Conservation (phyloP, 345 rosid genomes). For the Bruguiera sexangula region DNA sequence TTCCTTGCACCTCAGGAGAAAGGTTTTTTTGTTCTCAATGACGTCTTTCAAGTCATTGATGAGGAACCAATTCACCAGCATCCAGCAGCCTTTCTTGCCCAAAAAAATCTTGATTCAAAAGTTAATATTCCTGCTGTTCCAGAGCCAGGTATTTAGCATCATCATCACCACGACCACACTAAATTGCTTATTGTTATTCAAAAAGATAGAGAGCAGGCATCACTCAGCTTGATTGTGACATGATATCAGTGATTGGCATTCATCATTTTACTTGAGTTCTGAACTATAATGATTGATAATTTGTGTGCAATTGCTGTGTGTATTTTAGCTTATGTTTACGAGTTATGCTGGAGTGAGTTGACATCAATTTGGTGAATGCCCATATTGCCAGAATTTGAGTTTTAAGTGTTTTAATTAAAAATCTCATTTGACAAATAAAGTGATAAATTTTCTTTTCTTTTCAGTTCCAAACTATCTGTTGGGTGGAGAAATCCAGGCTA, state of each 20-base stretch:
- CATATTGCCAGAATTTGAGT: neutral
- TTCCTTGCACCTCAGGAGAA: conserved; percentile 34
- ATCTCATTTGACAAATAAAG: neutral
- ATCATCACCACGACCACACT: no score
- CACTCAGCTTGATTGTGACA: no score
- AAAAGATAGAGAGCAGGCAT: no score
- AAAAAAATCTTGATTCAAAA: conserved; percentile 38
- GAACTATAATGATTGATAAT: no score
- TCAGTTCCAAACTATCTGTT: conserved; percentile 49
- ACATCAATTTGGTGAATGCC: neutral
- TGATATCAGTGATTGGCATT: no score
- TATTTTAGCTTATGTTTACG: neutral
- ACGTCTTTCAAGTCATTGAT: conserved; percentile 29
- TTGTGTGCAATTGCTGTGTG: neutral
- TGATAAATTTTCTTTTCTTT: conserved; percentile 6
- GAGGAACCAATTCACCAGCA: conserved; percentile 24
- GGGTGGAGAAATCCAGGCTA: conserved; percentile 45
- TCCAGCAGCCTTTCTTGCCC: conserved; percentile 43
- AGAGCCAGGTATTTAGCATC: conserved; percentile 42
- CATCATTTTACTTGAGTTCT: neutral
- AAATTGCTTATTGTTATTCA: neutral
- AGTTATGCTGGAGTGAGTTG: neutral
- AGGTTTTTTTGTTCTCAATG: conserved; percentile 34
- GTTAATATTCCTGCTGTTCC: conserved; percentile 31
- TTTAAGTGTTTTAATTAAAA: neutral